Evolutionary conservation across 2,329 filamentous ascomycete species (phyloP), one percentile per base, ranked within the genome.

Genomic region (Geosmithia morbida): DNA sequence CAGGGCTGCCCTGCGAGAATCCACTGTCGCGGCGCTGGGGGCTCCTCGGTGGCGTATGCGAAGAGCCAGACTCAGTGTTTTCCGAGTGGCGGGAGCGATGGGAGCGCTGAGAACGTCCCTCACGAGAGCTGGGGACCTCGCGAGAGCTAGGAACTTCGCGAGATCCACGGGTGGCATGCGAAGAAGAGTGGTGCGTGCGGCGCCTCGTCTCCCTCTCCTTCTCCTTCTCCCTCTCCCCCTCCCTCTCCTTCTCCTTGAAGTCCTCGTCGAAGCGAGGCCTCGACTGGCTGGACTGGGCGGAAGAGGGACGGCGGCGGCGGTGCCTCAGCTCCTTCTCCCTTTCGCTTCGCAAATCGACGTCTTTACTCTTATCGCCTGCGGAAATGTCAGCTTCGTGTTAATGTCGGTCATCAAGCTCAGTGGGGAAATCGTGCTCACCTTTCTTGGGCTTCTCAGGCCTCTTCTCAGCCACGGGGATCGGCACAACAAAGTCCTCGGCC

Each of bases 361-460:
- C 63, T 58, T 61, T 66, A 56, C 57, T 60, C 57, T 61, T 70
- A 54, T 72, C 70, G 63, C 74, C 72, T 77, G 66, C 64, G 62
- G 66, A 71, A 59, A 70, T 66, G 72, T 77, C 69, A 77, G 74
- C 66, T 70, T 64, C 61, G 63, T 60, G 57, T 61, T 58, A 63
- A 68, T 60, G 56, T 17, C 2, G 4, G 43, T 61, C 57, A 42
- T 48, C 49, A 46, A 26, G 22, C 4, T 26, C 22, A 26, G 22
- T 26, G 40, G 33, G 20, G 33, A 40, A 33, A 50, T 55, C 51
- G 55, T 63, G 60, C 67, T 70, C 63, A 70, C 67, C 67, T 70
- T 66, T 68, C 53, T 61, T 63, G 48, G 56, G 55, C 51, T 53
- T 57, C 46, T 55, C 49, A 44, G 54, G 53, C 47, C 50, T 54